Conservation (phyloP, 331 rosid species). For the Rosa hybrid region DNA sequence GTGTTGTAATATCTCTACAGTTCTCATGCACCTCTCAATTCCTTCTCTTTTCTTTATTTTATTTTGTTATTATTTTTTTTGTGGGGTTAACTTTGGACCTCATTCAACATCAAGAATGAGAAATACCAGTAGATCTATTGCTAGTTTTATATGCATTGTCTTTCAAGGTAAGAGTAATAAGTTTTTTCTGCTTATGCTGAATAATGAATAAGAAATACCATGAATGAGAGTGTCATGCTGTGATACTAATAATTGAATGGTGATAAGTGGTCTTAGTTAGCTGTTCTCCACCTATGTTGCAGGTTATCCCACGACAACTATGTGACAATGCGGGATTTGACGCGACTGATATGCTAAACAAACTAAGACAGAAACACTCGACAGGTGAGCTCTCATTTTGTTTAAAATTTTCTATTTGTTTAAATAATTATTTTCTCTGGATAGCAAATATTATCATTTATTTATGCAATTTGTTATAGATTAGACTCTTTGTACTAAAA, state of each 20-base stretch:
- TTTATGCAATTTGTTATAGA: not conserved
- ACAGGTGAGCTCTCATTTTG: slow-evolving; percentile 51
- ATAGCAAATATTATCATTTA: not conserved
- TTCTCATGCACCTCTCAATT: not conserved
- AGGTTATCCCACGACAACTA: slow-evolving; percentile 96
- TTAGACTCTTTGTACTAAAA: not conserved
- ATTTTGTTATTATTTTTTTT: too few relatives aligned
- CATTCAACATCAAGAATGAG: too few relatives aligned
- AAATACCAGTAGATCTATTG: not conserved
- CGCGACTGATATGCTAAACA: slow-evolving; percentile 97
- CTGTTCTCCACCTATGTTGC: slow-evolving; percentile 25
- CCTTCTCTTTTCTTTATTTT: not conserved
- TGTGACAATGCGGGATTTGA: slow-evolving; percentile 99
- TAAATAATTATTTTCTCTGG: not conserved
- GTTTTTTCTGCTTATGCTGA: not conserved
- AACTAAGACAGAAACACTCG: slow-evolving; percentile 93
- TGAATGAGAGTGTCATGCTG: too few relatives aligned
- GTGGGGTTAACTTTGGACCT: too few relatives aligned
- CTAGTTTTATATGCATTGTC: not conserved
- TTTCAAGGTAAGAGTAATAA: not conserved
- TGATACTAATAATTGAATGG: too few relatives aligned
- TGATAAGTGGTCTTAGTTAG: not conserved
- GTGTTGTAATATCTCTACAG: not conserved
- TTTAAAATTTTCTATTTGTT: not conserved
- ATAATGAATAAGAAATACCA: not conserved